Evolutionary conservation across 106 monocot genomes (phyloP).

Genomic region (Phalaenopsis equestris): DNA sequence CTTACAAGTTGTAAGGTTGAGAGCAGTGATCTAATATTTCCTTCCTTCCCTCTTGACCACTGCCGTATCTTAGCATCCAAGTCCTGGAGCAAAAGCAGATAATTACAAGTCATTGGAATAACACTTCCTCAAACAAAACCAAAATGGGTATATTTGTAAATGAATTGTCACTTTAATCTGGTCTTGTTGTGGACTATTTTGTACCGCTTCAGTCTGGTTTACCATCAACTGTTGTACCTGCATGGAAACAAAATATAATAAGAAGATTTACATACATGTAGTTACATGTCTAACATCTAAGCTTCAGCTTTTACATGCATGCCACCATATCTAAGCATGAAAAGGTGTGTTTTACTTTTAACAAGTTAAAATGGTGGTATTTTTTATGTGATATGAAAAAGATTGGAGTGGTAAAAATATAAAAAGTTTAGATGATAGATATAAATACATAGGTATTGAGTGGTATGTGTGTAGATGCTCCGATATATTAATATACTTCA

Average conservation of each 20-base stretch:
- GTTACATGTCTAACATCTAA: too few species aligned
- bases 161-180: slow-evolving; percentile 43
- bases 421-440: too few species aligned
- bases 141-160: background rate
- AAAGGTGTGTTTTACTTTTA: too few species aligned
- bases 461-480: too few species aligned
- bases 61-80: slow-evolving; percentile 60
- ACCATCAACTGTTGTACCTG: slow-evolving; percentile 53
- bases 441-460: too few species aligned
- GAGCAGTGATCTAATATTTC: slow-evolving; percentile 81
- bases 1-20: slow-evolving; percentile 95
- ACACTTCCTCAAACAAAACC: background rate
- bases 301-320: too few species aligned
- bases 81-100: slow-evolving; percentile 26
- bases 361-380: too few species aligned
- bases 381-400: too few species aligned
- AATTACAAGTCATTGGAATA: background rate
- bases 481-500: background rate
- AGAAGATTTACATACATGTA: background rate
- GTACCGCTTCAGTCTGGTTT: slow-evolving; percentile 28
- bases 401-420: too few species aligned
- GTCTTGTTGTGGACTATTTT: slow-evolving; percentile 27
- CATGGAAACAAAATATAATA: background rate
- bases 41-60: slow-evolving; percentile 93
- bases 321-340: too few species aligned